A percentile compares a stretch with the other conserved stretches of the same genome.
Conservation (phyloP, 1,284 basidiomycete species). For the Flammula alnicola region DNA sequence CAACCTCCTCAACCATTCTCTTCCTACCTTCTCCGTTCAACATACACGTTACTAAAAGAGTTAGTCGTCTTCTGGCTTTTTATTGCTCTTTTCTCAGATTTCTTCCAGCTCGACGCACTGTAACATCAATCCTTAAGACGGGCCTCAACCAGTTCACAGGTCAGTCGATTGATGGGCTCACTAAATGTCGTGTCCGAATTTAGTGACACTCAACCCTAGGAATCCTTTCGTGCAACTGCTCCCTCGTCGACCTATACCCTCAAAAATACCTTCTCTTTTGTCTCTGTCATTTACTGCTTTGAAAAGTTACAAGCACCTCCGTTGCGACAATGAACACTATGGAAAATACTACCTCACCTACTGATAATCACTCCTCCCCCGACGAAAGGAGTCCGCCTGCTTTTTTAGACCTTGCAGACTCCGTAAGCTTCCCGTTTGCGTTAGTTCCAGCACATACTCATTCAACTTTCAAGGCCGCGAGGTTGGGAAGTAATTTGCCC, state of each 20-base stretch:
- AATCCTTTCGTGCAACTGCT: slow-evolving; percentile 73
- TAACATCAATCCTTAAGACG: slow-evolving; percentile 59
- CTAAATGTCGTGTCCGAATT: slow-evolving; percentile 10
- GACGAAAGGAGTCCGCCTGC: slow-evolving; percentile 82
- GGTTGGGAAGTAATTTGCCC: slow-evolving; percentile 81
- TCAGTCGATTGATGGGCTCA: slow-evolving; percentile 36
- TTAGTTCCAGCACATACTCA: slow-evolving; percentile 24
- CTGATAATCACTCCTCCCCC: slow-evolving; percentile 67
- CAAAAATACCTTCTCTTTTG: slow-evolving; percentile 54
- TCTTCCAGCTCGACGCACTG: slow-evolving; percentile 31
- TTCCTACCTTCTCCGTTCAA: slow-evolving; percentile 46
- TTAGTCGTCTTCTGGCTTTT: slow-evolving; percentile 29
- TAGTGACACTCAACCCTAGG: slow-evolving; percentile 40
- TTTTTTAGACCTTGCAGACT: slow-evolving; percentile 88
- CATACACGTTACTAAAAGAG: slow-evolving; percentile 51
- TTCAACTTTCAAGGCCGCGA: slow-evolving; percentile 60
- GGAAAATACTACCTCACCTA: slow-evolving; percentile 71
- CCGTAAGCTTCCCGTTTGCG: slow-evolving; percentile 56
- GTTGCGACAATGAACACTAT: slow-evolving; percentile 68
- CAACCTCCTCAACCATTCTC: slow-evolving; percentile 38
- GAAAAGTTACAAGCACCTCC: slow-evolving; percentile 52
- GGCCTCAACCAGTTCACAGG: slow-evolving; percentile 75
- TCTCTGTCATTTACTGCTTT: slow-evolving; percentile 60
- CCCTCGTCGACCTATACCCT: slow-evolving; percentile 55
- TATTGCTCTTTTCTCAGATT: slow-evolving; percentile 25